phyloP scores from a whole-genome alignment of 1,284 basidiomycete genomes.

The Trametes sp. region DNA sequence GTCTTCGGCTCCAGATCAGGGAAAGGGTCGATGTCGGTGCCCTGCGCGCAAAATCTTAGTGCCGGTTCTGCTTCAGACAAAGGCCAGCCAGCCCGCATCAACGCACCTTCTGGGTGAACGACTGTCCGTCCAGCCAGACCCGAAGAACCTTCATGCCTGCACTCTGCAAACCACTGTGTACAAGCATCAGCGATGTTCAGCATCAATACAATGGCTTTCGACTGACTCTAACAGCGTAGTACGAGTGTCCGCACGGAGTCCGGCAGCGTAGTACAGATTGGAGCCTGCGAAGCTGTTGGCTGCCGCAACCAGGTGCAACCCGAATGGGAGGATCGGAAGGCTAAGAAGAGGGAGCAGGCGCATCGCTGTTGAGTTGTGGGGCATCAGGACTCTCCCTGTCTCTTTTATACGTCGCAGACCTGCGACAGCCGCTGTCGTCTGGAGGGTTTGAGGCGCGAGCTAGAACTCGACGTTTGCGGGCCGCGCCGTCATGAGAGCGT shows the following conservation, averaged over 20 bases:
- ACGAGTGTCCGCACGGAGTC: constrained; percentile 35
- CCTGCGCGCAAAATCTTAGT: constrained; percentile 26
- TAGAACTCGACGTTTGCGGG: neutral
- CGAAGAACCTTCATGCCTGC: constrained; percentile 44
- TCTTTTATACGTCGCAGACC: neutral
- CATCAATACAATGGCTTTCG: neutral
- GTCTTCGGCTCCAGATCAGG: constrained; percentile 44
- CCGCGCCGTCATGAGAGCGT: constrained; percentile 6
- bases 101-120: constrained; percentile 35
- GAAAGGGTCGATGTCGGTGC: constrained; percentile 40
- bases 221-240: constrained; percentile 39
- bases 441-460: neutral
- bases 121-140: constrained; percentile 45
- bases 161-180: constrained; percentile 39
- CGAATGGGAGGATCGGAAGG: neutral
- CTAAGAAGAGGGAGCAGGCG: neutral
- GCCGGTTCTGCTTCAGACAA: neutral
- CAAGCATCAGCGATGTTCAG: neutral
- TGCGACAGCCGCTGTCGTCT: neutral
- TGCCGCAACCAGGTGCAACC: constrained; percentile 21
- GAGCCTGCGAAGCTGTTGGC: constrained; percentile 44
- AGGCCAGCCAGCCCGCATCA: too few relatives aligned
- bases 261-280: constrained; percentile 45
- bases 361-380: neutral
- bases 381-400: neutral